phyloP scores from a whole-genome alignment of 2,329 filamentous ascomycete species.

The Arthrobotrys conoides region DNA sequence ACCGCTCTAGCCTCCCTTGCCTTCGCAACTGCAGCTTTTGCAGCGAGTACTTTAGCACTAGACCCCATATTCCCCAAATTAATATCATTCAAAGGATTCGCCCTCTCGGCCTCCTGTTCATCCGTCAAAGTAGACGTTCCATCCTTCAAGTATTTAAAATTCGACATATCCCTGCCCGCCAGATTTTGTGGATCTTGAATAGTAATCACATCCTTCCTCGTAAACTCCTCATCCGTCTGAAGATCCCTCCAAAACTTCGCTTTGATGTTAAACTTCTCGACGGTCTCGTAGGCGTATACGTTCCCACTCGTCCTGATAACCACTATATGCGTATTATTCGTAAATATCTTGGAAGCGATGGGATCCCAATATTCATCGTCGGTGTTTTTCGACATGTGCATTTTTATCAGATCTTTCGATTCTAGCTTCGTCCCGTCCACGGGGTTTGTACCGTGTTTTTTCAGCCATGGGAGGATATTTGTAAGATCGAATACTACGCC shows the following conservation, averaged over 20 bases:
- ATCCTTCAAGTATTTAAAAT: constrained; percentile 90
- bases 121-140: constrained; percentile 69
- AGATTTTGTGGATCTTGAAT: constrained; percentile 95
- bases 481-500: constrained; percentile 96
- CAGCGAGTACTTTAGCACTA: constrained; percentile 84
- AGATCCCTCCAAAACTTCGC: constrained; percentile 95
- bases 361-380: constrained; percentile 94
- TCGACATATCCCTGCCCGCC: constrained; percentile 82
- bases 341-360: constrained; percentile 97
- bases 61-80: constrained; percentile 86
- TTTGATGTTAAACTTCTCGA: constrained; percentile 96
- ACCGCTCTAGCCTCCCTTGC: constrained; percentile 73
- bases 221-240: constrained; percentile 87
- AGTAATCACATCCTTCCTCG: constrained; percentile 92
- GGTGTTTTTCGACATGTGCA: constrained; percentile 93
- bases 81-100: constrained; percentile 74
- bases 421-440: constrained; percentile 84
- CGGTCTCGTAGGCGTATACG: constrained; percentile 95
- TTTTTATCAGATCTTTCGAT: constrained; percentile 85
- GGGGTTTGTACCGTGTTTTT: constrained; percentile 93
- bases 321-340: constrained; percentile 97
- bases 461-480: constrained; percentile 93
- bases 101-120: constrained; percentile 78
- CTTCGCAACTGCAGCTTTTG: constrained; percentile 93
- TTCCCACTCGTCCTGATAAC: constrained; percentile 89